Percentiles rank a stretch among this genome's conserved stretches.
phyloP scores from a whole-genome alignment of 169 alveolate genomes.

The Plasmodium inui region DNA sequence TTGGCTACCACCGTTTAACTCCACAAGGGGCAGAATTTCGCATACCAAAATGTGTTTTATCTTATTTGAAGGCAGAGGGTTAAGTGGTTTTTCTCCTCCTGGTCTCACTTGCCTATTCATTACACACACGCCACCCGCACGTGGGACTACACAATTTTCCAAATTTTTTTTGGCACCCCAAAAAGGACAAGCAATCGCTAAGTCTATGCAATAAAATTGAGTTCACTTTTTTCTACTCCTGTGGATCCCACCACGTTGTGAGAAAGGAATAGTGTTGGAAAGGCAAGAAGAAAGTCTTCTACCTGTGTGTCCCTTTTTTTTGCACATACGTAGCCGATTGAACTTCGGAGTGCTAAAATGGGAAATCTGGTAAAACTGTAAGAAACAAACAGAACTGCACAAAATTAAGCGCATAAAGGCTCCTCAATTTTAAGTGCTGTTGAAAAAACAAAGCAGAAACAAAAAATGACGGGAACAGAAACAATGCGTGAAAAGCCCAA shows the following conservation, averaged over 20 bases:
- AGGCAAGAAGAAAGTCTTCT: neutral
- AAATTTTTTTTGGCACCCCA: neutral
- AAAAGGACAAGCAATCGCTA: neutral
- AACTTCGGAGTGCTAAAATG: neutral
- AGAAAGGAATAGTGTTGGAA: conserved; percentile 1
- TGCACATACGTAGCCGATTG: neutral
- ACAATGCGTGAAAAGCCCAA: conserved; percentile 10
- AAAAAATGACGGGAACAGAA: conserved; percentile 10
- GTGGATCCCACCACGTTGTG: neutral
- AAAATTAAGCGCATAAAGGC: neutral
- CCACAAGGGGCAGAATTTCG: neutral
- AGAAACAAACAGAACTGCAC: neutral
- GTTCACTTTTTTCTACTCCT: conserved; percentile 1
- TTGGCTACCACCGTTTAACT: neutral
- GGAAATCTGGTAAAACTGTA: neutral
- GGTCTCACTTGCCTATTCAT: neutral
- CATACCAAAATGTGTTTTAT: neutral
- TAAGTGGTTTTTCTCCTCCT: neutral
- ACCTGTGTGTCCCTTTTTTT: neutral
- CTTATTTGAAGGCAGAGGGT: neutral
- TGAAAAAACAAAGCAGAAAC: conserved; percentile 1
- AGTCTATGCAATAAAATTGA: neutral
- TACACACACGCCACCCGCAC: neutral
- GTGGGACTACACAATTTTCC: neutral
- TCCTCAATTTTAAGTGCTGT: conserved; percentile 3